A percentile compares a stretch with the other conserved stretches of the same genome.
Conservation (phyloP, 306 rosid species). For the Notholithocarpus densiflorus region DNA sequence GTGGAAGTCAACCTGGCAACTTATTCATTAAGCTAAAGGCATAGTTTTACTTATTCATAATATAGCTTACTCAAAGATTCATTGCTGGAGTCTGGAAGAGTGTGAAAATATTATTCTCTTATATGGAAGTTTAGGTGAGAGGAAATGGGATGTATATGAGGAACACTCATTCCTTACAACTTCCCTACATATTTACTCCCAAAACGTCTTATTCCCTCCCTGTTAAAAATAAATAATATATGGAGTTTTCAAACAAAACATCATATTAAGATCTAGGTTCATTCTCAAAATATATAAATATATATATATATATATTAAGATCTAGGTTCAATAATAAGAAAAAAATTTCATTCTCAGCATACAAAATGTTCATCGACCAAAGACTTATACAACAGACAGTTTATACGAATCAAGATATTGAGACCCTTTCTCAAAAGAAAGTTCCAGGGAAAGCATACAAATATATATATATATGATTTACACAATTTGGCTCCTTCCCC, state of each 20-base stretch:
- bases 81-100: too few relatives aligned
- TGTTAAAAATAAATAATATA: too few relatives aligned
- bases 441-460: constrained; percentile 39
- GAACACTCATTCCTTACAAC: too few relatives aligned
- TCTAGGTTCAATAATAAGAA: not conserved
- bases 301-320: not conserved
- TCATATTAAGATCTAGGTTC: not conserved
- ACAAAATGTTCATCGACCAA: not conserved
- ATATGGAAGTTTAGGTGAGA: too few relatives aligned
- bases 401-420: constrained; percentile 22
- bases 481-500: constrained; percentile 47
- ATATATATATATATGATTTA: constrained; percentile 45
- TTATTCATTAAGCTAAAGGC: too few relatives aligned
- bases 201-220: too few relatives aligned
- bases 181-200: too few relatives aligned
- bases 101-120: too few relatives aligned
- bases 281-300: not conserved
- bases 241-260: too few relatives aligned
- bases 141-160: accelerated
- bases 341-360: not conserved
- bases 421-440: constrained; percentile 13
- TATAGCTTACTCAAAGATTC: too few relatives aligned
- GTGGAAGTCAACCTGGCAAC: too few relatives aligned
- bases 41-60: too few relatives aligned
- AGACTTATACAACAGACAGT: constrained; percentile 9